Evolutionary conservation across 2,329 filamentous ascomycete species (phyloP).

Genomic region (Colletotrichum abscissum): DNA sequence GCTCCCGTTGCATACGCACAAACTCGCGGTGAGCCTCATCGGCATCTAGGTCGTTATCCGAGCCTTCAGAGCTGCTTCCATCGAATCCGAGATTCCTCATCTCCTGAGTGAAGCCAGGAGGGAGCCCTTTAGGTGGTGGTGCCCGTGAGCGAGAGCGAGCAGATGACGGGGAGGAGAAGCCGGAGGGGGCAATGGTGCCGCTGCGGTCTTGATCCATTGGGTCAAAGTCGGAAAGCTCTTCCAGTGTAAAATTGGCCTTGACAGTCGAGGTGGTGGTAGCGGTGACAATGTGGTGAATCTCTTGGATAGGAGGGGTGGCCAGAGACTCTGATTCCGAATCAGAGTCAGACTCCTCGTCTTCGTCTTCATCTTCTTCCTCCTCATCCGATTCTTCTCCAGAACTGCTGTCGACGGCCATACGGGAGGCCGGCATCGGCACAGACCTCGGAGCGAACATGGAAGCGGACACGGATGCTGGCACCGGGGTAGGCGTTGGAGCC

Average conservation of each 20-base stretch:
- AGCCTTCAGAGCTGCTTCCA: conserved; percentile 52
- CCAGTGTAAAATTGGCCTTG: conserved; percentile 50
- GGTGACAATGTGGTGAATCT: conserved; percentile 18
- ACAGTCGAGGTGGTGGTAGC: conserved; percentile 1
- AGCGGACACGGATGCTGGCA: background rate
- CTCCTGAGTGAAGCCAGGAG: conserved; percentile 56
- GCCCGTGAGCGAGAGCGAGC: conserved; percentile 52
- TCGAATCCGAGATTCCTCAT: conserved; percentile 52
- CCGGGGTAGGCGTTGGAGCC: conserved; percentile 29
- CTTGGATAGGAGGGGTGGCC: conserved; percentile 27
- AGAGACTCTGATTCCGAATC: conserved; percentile 35
- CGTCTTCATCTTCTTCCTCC: conserved; percentile 32
- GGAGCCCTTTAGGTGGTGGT: conserved; percentile 44
- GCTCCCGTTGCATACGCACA: conserved; percentile 52
- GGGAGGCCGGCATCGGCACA: background rate
- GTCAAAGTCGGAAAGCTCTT: conserved; percentile 58
- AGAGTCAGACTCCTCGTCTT: conserved; percentile 37
- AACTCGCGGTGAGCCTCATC: conserved; percentile 50
- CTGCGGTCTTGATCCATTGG: conserved; percentile 56
- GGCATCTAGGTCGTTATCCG: conserved; percentile 52
- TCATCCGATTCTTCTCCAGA: conserved; percentile 28
- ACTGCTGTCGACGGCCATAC: conserved; percentile 15
- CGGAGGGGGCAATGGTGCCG: conserved; percentile 55
- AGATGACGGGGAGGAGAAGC: conserved; percentile 58
- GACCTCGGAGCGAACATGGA: background rate